Percentiles rank a stretch among this genome's conserved stretches.
Evolutionary conservation across 148 eudicot genomes (phyloP).

Genomic region (Rhododendron kiyosumense): DNA sequence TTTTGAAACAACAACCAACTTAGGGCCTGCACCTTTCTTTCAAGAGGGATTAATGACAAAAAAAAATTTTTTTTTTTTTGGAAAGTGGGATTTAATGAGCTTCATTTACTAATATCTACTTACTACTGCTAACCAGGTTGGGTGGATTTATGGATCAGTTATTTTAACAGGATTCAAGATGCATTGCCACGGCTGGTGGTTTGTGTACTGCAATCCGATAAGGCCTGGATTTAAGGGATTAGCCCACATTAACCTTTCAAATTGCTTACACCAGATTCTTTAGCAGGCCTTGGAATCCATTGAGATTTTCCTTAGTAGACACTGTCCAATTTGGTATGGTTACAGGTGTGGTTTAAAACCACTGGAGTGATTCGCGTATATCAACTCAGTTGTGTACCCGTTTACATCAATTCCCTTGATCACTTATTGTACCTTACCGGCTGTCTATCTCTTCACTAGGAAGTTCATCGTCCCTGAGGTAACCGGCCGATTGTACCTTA

Average conservation of each 20-base stretch:
- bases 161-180: conserved; percentile 95
- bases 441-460: conserved; percentile 88
- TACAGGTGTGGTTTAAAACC: conserved; percentile 86
- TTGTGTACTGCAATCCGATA: conserved; percentile 88
- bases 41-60: too few relatives aligned
- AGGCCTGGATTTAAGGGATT: conserved; percentile 57
- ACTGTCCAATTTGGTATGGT: conserved; percentile 48
- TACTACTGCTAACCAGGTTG: conserved; percentile 42
- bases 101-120: background rate
- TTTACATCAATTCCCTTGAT: conserved; percentile 85
- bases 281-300: conserved; percentile 98
- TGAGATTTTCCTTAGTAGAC: conserved; percentile 78
- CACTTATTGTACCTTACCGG: conserved; percentile 83
- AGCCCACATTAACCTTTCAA: conserved; percentile 59
- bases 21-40: too few relatives aligned
- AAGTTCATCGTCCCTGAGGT: conserved; percentile 97
- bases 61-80: too few relatives aligned
- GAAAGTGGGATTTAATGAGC: too few relatives aligned
- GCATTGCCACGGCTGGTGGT: conserved; percentile 99
- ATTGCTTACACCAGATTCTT: conserved; percentile 94
- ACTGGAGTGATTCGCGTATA: conserved; percentile 83
- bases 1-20: too few relatives aligned
- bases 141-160: conserved; percentile 97
- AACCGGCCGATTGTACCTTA: background rate
- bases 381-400: conserved; percentile 87